Evolutionary conservation across 257 asterid genomes (phyloP), one percentile per base, ranked within the genome.

Genomic region (Solanum etuberosum): DNA sequence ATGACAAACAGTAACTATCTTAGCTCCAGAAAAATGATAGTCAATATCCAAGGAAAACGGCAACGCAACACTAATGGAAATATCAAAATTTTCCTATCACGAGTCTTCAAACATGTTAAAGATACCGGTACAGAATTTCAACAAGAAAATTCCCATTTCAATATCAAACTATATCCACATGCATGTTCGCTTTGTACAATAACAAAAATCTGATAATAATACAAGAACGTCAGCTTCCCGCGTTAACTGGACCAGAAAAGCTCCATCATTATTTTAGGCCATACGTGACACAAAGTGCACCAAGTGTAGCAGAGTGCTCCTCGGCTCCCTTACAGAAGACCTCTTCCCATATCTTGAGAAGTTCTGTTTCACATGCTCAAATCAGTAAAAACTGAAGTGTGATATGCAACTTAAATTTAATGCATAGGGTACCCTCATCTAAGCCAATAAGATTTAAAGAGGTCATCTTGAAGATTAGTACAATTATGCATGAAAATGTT

Each of bases 291-390:
- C 91, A 90, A 88, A 95, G 87, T 51, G 87, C 90, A 87, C 71
- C 57, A 29, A 95, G 92, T 65, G 90, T 90, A 78, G 93, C 94
- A 7, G 86, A 59, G 83, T 92, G 89, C 81, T 89, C 91, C 7
- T 87, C 31, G 25, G 90, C 87, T 46, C 86, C 93, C 93, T 92
- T 92, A 91, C 92, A 87, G 91, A 95, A 94, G 27, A 93, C 89
- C 90, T 94, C 96, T 72, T 92, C 85, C 99, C 98, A 95, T 27
- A 92, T 93, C 94, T 89, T 91, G 78, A 21, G 68, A 43, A 95
- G 91, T 89, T 94, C 98, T 96, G 94, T 86, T 89, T 88, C 54
- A 89, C 85, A 70, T 86, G 83, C 82, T 82, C 72, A 85, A 83
- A 86, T 61, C 68, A 51, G 72, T 81, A 61, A 42, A 42, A 23